Percentiles rank a stretch among this genome's conserved stretches.
phyloP scores from a whole-genome alignment of 2,329 filamentous ascomycete species.

The Mariannaea sp. region DNA sequence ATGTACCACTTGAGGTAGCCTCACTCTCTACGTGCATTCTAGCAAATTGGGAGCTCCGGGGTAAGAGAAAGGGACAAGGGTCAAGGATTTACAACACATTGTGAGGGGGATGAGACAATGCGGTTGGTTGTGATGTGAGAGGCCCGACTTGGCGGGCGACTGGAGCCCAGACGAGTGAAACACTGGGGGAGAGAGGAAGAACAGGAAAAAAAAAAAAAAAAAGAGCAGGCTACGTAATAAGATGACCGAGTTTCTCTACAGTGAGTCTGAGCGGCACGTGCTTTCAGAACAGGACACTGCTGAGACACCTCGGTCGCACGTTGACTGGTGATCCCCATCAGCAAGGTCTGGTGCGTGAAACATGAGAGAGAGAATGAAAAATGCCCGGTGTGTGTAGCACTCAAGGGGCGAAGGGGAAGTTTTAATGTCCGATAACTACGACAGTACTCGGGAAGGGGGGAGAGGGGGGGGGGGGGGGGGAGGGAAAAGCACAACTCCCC shows the following conservation, averaged over 20 bases:
- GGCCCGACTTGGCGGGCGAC: conserved; percentile 1
- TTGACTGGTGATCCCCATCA: conserved; percentile 7
- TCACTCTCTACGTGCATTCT: no score
- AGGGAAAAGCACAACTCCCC: no score
- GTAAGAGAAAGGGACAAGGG: neutral
- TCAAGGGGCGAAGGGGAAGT: neutral
- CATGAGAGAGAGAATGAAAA: neutral
- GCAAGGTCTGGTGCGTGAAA: conserved; percentile 4
- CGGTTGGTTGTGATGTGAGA: neutral
- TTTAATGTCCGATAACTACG: conserved; percentile 5
- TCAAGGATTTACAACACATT: neutral
- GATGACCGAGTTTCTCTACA: neutral
- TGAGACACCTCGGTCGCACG: neutral
- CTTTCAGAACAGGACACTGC: conserved; percentile 1
- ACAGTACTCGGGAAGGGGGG: no score
- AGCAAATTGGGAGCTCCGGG: neutral
- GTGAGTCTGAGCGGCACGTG: neutral
- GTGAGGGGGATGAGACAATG: neutral
- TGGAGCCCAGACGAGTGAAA: neutral
- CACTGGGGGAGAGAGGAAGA: neutral
- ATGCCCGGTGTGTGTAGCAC: neutral
- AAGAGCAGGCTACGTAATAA: neutral
- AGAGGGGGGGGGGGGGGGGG: no score
- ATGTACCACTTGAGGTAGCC: no score
- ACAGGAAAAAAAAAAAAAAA: neutral